Evolutionary conservation across 2,329 filamentous ascomycete genomes (phyloP).

Genomic region (Sporothrix inflata): DNA sequence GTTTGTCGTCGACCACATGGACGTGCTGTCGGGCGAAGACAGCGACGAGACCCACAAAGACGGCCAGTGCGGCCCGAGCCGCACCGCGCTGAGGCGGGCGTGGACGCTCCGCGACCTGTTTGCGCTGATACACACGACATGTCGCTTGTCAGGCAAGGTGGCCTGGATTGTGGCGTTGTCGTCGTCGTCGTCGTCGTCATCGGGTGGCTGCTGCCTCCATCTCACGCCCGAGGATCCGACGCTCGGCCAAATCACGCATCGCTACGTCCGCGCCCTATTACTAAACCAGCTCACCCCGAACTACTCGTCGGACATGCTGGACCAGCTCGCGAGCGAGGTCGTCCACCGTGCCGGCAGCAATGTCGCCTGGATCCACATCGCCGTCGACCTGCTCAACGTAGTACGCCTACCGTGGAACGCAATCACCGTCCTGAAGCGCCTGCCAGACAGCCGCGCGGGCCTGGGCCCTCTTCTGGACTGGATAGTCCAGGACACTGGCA

Average conservation of each 20-base stretch:
- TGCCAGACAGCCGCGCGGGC: not conserved
- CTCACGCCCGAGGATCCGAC: not conserved
- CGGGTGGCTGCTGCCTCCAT: not conserved
- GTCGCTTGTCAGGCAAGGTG: not conserved
- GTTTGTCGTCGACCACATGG: slow-evolving; percentile 11
- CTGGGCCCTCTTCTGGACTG: not conserved
- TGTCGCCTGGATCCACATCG: not conserved
- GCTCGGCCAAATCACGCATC: not conserved
- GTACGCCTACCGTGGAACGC: slow-evolving; percentile 11
- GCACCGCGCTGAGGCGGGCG: not conserved
- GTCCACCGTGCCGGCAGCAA: not conserved
- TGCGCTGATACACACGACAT: slow-evolving; percentile 8
- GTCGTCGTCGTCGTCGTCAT: not conserved
- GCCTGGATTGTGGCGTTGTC: slow-evolving; percentile 1
- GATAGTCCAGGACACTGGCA: not conserved
- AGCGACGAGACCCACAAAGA: not conserved
- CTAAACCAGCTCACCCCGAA: not conserved
- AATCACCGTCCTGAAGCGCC: not conserved
- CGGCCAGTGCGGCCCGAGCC: not conserved
- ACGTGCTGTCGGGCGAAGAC: not conserved
- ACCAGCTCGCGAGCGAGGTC: not conserved
- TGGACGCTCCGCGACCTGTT: slow-evolving; percentile 11
- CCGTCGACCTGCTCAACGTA: not conserved
- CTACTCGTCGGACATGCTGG: not conserved
- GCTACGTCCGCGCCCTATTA: not conserved